These are phyloP conservation scores for Debaryomyces udenii DNA, from an alignment of 1,139 yeast species.

Conservation along the genomic window DNA sequence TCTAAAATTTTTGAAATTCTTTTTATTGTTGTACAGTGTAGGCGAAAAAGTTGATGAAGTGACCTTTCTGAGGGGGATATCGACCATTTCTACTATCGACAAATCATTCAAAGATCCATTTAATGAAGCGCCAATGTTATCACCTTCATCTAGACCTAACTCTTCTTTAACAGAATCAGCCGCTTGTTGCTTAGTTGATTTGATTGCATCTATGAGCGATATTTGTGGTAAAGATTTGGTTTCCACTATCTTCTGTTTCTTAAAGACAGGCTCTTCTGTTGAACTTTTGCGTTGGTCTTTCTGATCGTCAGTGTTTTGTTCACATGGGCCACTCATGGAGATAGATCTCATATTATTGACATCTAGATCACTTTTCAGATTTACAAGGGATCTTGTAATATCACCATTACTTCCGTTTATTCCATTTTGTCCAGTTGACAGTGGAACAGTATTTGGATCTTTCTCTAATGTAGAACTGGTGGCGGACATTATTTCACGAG, in stretches of 20 bases:
- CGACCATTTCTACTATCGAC: slow-evolving; percentile 41
- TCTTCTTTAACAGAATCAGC: slow-evolving; percentile 29
- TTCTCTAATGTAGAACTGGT: not conserved
- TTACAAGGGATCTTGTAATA: no score
- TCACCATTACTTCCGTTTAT: not conserved
- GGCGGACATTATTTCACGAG: not conserved
- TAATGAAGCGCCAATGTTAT: slow-evolving; percentile 10
- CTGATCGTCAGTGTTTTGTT: not conserved
- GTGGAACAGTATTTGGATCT: not conserved
- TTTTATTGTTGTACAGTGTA: slow-evolving; percentile 26
- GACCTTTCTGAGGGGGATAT: slow-evolving; percentile 21
- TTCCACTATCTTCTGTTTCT: slow-evolving; percentile 11
- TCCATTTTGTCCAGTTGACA: not conserved
- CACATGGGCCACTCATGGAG: no score
- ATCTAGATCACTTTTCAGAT: not conserved
- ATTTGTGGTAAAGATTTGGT: slow-evolving; percentile 21
- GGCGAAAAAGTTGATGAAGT: slow-evolving; percentile 1
- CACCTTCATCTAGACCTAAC: slow-evolving; percentile 27
- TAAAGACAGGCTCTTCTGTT: not conserved
- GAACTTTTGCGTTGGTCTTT: not conserved
- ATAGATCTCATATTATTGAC: not conserved
- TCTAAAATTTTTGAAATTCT: slow-evolving; percentile 42
- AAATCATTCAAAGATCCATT: slow-evolving; percentile 22
- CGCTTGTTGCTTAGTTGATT: slow-evolving; percentile 33
- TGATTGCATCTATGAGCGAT: slow-evolving; percentile 39